Evolutionary conservation across 1,284 basidiomycete genomes (phyloP), one percentile per base, ranked within the genome.

Genomic region (Coniophora puteana): DNA sequence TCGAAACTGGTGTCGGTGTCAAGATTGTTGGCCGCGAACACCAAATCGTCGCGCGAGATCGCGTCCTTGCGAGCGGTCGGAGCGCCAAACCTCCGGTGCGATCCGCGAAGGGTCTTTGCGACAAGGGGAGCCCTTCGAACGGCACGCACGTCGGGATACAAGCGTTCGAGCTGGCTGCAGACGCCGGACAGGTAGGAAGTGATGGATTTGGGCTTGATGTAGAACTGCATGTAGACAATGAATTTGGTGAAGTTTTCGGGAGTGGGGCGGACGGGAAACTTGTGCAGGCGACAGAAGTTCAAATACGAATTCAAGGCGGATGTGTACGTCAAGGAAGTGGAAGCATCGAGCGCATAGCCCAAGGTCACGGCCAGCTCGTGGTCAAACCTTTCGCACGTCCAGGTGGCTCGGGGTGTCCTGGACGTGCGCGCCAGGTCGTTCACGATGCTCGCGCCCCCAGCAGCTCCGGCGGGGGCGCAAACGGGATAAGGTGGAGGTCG

Each of bases 101-200:
- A 65, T 0, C 69, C 68, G 1, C 40, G 36, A 0, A 72, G 40
- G 0, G 65, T 67, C 13, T 50, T 44, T 0, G 34, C 11, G 11
- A 72, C 67, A 0, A 72, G 46, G 0, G 26, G 44, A 4, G 47
- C 51, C 1, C 34, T 27, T 0, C 65, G 53, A 5, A 36, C 29
- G 0, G 39, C 21, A 3, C 59, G 52, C 4, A 72, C 46, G 2
- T 59, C 13, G 0, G 68, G 69, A 44, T 54, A 72, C 18, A 51
- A 48, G 0, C 55, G 37, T 38, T 69, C 64, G 4, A 73, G 61
- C 22, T 61, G 38, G 32, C 57, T 55, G 39, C 57, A 58, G 17
- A 71, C 68, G 0, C 70, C 67, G 0, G 67, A 68, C 0, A 72
- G 60, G 51, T 72, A 74, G 2, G 54, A 47, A 7, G 51, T 41